phyloP scores from a whole-genome alignment of 768 basidiomycete genomes.

The Tulasnella calospora region DNA sequence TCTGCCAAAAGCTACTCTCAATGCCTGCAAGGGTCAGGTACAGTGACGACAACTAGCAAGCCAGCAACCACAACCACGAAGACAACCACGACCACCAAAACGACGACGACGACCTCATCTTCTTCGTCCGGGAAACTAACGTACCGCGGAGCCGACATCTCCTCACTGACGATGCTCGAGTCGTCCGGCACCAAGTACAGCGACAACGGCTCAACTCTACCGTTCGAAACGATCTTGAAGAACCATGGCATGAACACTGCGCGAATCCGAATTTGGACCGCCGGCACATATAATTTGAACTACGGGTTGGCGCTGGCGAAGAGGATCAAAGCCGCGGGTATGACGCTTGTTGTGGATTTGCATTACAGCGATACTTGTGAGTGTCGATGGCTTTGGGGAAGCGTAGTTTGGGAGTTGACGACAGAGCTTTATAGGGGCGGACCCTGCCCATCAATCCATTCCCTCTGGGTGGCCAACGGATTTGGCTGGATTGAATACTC shows the following conservation, averaged over 20 bases:
- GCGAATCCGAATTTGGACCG: slow-evolving; percentile 59
- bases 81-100: not conserved
- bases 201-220: slow-evolving; percentile 38
- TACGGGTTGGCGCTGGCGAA: slow-evolving; percentile 54
- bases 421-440: not conserved
- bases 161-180: slow-evolving; percentile 51
- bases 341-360: slow-evolving; percentile 53
- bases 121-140: slow-evolving; percentile 33
- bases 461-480: slow-evolving; percentile 52
- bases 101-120: not conserved
- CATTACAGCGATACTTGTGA: slow-evolving; percentile 63
- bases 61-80: not conserved
- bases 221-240: slow-evolving; percentile 51
- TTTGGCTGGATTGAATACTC: slow-evolving; percentile 50
- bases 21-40: not conserved
- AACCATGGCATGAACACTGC: slow-evolving; percentile 55
- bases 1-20: not conserved
- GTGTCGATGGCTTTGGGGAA: not conserved
- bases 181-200: slow-evolving; percentile 45
- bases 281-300: slow-evolving; percentile 48
- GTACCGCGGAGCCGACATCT: slow-evolving; percentile 55
- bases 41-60: not conserved
- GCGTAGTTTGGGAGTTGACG: not conserved
- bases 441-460: slow-evolving; percentile 45
- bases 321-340: slow-evolving; percentile 52